phyloP scores from a whole-genome alignment of 2,329 filamentous ascomycete genomes.

The Aspergillus piperis region DNA sequence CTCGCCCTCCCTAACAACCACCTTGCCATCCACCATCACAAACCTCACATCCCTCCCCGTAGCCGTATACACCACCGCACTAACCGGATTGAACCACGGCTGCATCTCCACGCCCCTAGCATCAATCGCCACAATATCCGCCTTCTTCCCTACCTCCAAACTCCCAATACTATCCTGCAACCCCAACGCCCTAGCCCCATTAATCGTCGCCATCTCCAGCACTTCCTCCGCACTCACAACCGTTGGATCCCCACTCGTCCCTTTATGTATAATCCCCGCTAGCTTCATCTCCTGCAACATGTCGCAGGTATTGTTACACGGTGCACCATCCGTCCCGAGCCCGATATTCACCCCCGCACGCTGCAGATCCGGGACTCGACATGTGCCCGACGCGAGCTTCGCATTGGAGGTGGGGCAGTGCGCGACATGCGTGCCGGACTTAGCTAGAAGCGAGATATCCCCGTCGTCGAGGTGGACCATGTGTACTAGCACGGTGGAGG shows the following conservation, averaged over 20 bases:
- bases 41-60: constrained; percentile 48
- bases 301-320: constrained; percentile 56
- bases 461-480: constrained; percentile 55
- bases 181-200: constrained; percentile 52
- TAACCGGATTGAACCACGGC: constrained; percentile 46
- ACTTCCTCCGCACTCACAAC: constrained; percentile 49
- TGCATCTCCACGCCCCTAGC: constrained; percentile 36
- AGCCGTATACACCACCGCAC: constrained; percentile 46
- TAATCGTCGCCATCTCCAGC: constrained; percentile 56
- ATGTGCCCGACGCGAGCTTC: constrained; percentile 56
- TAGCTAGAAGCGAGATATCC: constrained; percentile 44
- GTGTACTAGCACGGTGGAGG: constrained; percentile 52
- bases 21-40: constrained; percentile 47
- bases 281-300: constrained; percentile 57
- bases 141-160: constrained; percentile 46
- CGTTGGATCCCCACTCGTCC: constrained; percentile 44
- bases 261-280: constrained; percentile 53
- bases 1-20: constrained; percentile 40
- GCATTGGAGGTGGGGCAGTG: constrained; percentile 56
- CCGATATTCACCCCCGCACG: constrained; percentile 48
- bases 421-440: constrained; percentile 49
- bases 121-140: constrained; percentile 43
- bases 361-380: constrained; percentile 50
- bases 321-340: constrained; percentile 56
- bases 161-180: constrained; percentile 43